Evolutionary conservation across 768 basidiomycete species (phyloP), one percentile per base, ranked within the genome.

Genomic region (Pulveroboletus sp.): DNA sequence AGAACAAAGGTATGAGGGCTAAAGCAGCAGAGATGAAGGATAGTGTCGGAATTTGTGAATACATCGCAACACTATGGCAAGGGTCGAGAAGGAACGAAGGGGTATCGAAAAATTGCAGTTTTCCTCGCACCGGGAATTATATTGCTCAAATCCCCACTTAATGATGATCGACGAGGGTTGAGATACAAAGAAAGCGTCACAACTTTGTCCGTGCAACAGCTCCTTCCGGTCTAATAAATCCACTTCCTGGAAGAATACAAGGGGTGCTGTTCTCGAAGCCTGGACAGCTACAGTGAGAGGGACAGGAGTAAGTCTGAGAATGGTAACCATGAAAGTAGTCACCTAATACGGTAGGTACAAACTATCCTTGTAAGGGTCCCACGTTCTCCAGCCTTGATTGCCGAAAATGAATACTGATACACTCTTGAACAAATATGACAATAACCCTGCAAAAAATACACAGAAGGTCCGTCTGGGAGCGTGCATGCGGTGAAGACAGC

Each of bases 11-110:
- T 34, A 76, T 61, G 27, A 76, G 68, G 16, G 75, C 53, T 41
- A 80, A 54, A 24, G 46, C 62, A n/a, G 67, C 67, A 55, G 71
- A 78, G 35, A 75, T 49, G 56, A 82, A 73, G 19, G 78, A 77
- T 30, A 78, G 49, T 22, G 63, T 68, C 35, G 71, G 63, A 37
- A 78, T 46, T 40, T 51, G 76, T 37, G 53, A 36, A 42, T 62
- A 51, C 63, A 68, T 69, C 16, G 26, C 34, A 38, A 47, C 14
- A 24, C 51, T 27, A 48, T 37, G 55, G 38, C 17, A 42, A 47
- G 45, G 46, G 35, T 30, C 27, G 16, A 30, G 49, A 59, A 51
- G 29, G 31, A 54, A 32, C n/a, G 46, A 53, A 46, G 43, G 46
- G 57, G 39, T 51, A 63, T 61, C 45, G 36, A 54, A 40, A 44